Conservation (phyloP, 805 yeast species). For the Kodamaea hsintzibuensis region DNA sequence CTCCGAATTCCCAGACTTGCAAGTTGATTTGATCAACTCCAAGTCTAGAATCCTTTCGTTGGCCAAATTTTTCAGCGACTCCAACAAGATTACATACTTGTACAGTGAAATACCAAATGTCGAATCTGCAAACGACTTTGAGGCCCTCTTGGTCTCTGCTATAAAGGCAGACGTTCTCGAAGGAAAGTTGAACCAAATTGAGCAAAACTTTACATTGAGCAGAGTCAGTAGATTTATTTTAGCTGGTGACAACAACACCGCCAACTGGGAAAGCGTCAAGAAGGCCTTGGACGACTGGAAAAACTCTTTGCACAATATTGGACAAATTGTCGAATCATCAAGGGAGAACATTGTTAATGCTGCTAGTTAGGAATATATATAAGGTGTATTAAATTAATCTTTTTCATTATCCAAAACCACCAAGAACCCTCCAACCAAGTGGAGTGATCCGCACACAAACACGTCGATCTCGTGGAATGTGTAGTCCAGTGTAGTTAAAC, state of each 20-base stretch:
- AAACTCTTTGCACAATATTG: conserved; percentile 39
- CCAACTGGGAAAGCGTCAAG: conserved; percentile 41
- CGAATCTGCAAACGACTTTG: conserved; percentile 34
- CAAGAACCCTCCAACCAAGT: conserved; percentile 90
- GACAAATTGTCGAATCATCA: conserved; percentile 41
- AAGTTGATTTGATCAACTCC: conserved; percentile 24
- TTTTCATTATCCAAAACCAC: conserved; percentile 68
- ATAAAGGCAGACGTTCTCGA: conserved; percentile 46
- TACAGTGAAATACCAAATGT: conserved; percentile 39
- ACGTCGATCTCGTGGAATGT: conserved; percentile 52
- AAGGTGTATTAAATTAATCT: conserved; percentile 16
- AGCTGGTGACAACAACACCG: conserved; percentile 35
- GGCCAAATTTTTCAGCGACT: conserved; percentile 36
- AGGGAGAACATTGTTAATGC: conserved; percentile 43
- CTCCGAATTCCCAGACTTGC: conserved; percentile 18
- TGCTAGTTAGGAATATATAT: conserved; percentile 4
- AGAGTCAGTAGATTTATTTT: conserved; percentile 42
- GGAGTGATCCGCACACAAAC: conserved; percentile 91
- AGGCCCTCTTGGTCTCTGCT: conserved; percentile 40
- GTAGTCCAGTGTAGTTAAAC: conserved; percentile 35
- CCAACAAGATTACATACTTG: conserved; percentile 29
- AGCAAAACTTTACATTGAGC: conserved; percentile 39
- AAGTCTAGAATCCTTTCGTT: conserved; percentile 44
- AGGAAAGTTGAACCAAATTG: conserved; percentile 47
- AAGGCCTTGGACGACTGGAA: conserved; percentile 40